Evolutionary conservation across 495 filamentous ascomycete genomes (phyloP).

Genomic region (Hypoxylon crocopeplum): DNA sequence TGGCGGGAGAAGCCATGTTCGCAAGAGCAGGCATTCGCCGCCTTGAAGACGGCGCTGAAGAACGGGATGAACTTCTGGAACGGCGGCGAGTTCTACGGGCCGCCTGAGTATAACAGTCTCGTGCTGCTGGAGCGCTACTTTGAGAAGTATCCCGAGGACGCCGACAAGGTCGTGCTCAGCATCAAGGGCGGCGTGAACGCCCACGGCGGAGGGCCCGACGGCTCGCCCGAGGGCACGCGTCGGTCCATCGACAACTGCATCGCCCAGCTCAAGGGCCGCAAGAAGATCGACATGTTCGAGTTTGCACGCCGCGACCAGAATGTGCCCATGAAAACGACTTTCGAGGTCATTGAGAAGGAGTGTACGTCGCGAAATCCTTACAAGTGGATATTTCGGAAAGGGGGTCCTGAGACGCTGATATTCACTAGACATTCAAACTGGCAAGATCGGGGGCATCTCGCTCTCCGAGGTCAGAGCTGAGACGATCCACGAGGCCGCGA

Average conservation of each 20-base stretch:
- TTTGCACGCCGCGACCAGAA: conserved; percentile 74
- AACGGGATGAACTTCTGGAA: conserved; percentile 79
- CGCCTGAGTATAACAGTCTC: conserved; percentile 70
- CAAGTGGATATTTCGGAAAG: no score
- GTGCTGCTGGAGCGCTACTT: conserved; percentile 71
- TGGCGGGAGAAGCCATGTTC: conserved; percentile 68
- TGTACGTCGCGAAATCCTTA: conserved; percentile 22
- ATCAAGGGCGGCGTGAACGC: conserved; percentile 66
- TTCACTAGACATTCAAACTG: conserved; percentile 65
- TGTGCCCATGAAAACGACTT: conserved; percentile 55
- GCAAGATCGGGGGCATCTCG: conserved; percentile 80
- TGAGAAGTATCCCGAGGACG: conserved; percentile 70
- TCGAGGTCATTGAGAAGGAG: conserved; percentile 61
- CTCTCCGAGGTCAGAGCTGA: conserved; percentile 75
- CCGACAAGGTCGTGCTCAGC: conserved; percentile 66
- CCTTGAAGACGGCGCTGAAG: conserved; percentile 70
- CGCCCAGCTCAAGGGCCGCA: conserved; percentile 69
- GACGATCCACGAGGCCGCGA: conserved; percentile 76
- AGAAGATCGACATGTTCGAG: conserved; percentile 84
- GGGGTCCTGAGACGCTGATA: no score
- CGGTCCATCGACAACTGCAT: conserved; percentile 73
- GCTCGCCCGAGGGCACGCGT: conserved; percentile 67
- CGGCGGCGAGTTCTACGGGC: conserved; percentile 81
- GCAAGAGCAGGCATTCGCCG: conserved; percentile 68
- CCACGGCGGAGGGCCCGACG: conserved; percentile 53